phyloP scores from a whole-genome alignment of 2,329 filamentous ascomycete genomes.

The Beauveria brongniartii region DNA sequence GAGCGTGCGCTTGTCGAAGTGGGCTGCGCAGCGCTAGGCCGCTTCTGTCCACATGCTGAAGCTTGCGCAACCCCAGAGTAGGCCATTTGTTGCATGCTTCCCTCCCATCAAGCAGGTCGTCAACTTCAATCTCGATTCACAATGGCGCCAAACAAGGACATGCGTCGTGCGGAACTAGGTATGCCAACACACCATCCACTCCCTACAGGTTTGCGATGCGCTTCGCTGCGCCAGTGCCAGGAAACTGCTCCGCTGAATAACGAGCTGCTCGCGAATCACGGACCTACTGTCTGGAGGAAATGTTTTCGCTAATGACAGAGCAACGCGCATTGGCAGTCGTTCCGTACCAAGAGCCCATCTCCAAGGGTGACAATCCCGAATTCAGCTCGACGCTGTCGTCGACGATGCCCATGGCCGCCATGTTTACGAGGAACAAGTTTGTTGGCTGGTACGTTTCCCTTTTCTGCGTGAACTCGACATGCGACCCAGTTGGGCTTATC shows the following conservation, averaged over 20 bases:
- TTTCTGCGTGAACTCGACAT: too few relatives aligned
- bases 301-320: background rate
- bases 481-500: too few relatives aligned
- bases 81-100: background rate
- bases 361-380: conserved; percentile 57
- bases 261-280: background rate
- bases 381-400: conserved; percentile 63
- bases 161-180: conserved; percentile 68
- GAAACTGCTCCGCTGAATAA: background rate
- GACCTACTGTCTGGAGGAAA: too few relatives aligned
- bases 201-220: background rate
- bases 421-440: conserved; percentile 86
- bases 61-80: conserved; percentile 1
- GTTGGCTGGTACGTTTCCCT: conserved; percentile 48
- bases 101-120: background rate
- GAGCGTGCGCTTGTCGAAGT: background rate
- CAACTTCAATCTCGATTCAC: background rate
- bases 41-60: background rate
- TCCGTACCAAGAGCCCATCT: conserved; percentile 71
- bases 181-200: conserved; percentile 23
- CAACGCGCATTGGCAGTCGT: conserved; percentile 51
- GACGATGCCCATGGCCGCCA: conserved; percentile 90
- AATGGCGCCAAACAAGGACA: conserved; percentile 67
- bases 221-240: background rate
- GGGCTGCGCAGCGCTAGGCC: background rate